Conservation (phyloP, 345 rosid species). For the Euphorbia peplus region DNA sequence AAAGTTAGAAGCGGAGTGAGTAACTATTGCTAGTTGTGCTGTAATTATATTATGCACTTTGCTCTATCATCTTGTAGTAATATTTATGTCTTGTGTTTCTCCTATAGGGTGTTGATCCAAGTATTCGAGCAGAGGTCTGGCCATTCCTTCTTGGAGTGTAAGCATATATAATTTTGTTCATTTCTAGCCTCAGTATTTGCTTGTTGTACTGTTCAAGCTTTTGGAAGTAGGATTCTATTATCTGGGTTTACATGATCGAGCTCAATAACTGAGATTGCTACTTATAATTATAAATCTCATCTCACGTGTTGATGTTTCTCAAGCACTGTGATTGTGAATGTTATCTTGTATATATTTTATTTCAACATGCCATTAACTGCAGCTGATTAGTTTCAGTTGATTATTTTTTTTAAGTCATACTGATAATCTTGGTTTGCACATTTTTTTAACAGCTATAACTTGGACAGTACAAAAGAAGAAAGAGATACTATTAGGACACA, state of each 20-base stretch:
- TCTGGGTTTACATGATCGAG: background rate
- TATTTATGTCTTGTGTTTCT: constrained; percentile 19
- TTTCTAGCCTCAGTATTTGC: background rate
- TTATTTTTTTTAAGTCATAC: background rate
- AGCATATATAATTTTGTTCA: constrained; percentile 27
- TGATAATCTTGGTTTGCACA: background rate
- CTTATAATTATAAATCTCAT: background rate
- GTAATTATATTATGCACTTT: background rate
- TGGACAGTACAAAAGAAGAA: constrained; percentile 76
- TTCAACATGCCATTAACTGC: background rate
- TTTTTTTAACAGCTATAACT: constrained; percentile 53
- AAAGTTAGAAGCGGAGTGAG: constrained; percentile 92
- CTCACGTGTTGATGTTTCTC: background rate
- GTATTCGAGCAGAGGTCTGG: constrained; percentile 87
- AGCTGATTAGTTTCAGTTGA: background rate
- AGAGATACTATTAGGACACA: constrained; percentile 55
- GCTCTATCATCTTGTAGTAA: no score
- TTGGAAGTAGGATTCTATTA: background rate
- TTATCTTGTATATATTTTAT: background rate
- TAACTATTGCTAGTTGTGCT: constrained; percentile 15
- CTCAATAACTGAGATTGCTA: background rate
- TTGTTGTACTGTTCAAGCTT: background rate
- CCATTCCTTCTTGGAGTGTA: constrained; percentile 99
- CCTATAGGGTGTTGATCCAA: constrained; percentile 83
- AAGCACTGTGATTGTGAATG: background rate